Evolutionary conservation across 2,329 filamentous ascomycete species (phyloP).

Genomic region (Diaporthe sp.): DNA sequence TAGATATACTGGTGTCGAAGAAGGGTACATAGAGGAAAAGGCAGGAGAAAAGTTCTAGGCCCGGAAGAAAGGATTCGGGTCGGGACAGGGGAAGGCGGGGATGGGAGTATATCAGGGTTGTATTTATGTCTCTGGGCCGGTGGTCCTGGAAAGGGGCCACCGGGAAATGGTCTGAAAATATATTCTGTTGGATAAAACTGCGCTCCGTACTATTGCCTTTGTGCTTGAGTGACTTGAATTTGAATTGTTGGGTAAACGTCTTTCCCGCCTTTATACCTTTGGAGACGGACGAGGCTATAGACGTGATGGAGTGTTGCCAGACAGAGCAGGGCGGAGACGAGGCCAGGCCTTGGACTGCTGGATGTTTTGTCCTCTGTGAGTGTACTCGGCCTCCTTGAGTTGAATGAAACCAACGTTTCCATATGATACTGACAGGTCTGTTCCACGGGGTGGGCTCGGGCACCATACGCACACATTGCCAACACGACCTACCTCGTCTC

Average conservation of each 20-base stretch:
- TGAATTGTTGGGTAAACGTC: too few relatives aligned
- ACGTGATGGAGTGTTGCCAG: neutral
- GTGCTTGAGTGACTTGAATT: neutral
- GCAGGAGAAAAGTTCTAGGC: neutral
- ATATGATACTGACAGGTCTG: neutral
- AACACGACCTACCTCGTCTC: neutral
- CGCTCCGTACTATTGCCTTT: neutral
- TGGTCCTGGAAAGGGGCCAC: neutral
- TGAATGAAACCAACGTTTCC: neutral
- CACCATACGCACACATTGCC: too few relatives aligned
- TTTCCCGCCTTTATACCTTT: too few relatives aligned
- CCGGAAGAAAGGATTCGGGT: neutral
- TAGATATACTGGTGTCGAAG: neutral
- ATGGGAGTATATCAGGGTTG: conserved; percentile 6
- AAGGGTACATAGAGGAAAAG: conserved; percentile 14
- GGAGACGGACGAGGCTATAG: too few relatives aligned
- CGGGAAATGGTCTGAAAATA: conserved; percentile 9
- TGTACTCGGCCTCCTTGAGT: neutral
- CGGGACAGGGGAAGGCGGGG: neutral
- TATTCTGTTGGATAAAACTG: conserved; percentile 12
- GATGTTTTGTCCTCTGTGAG: neutral
- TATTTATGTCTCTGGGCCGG: conserved; percentile 22
- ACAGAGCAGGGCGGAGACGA: neutral
- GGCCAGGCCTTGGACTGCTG: neutral
- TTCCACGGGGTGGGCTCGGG: too few relatives aligned